Evolutionary conservation across 257 asterid species (phyloP).

Genomic region (Dorcoceras hygrometricum): DNA sequence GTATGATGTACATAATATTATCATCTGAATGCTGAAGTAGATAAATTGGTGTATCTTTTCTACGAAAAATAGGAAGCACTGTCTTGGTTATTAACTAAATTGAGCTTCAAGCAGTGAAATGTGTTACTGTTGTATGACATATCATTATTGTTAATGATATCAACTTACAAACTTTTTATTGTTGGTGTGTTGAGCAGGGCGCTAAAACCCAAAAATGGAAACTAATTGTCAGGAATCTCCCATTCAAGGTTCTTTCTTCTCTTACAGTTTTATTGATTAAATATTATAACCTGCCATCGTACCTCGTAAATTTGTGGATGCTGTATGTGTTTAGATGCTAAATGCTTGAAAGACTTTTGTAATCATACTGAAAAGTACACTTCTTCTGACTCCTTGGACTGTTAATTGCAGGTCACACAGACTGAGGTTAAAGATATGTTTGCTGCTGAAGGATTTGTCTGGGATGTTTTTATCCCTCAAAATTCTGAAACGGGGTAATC

Average conservation of each 20-base stretch:
- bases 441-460: constrained; percentile 68
- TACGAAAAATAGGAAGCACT: neutral
- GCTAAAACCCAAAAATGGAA: constrained; percentile 92
- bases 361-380: neutral
- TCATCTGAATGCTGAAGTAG: neutral
- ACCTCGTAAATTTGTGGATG: neutral
- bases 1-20: neutral
- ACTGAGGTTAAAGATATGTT: constrained; percentile 75
- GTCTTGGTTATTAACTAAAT: neutral
- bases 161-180: constrained; percentile 6
- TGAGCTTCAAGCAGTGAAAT: neutral
- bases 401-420: constrained; percentile 60
- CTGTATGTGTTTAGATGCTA: neutral
- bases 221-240: constrained; percentile 89
- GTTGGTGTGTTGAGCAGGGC: constrained; percentile 60
- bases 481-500: constrained; percentile 74
- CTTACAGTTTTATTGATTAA: constrained; percentile 9
- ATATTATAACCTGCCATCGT: constrained; percentile 9
- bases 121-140: neutral
- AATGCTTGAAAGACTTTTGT: constrained; percentile 1
- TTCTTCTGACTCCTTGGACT: constrained; percentile 21
- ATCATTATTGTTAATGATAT: neutral
- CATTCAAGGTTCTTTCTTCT: constrained; percentile 67
- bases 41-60: neutral
- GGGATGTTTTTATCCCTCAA: constrained; percentile 92